Evolutionary conservation across 345 rosid species (phyloP), one percentile per base, ranked within the genome.

Genomic region (Citrus trifoliata): DNA sequence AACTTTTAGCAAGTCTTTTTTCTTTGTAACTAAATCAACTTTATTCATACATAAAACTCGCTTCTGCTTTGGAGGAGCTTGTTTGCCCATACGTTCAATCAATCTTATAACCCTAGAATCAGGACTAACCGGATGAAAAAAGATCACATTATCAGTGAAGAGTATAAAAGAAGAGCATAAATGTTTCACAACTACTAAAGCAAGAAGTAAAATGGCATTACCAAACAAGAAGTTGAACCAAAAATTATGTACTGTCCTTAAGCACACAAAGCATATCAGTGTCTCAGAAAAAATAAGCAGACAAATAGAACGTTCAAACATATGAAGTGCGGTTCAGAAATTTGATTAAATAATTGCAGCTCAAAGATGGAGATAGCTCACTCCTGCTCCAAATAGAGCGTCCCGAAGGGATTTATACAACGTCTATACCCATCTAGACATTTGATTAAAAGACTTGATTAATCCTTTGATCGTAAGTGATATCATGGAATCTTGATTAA

Each of bases 31-130:
- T 59, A 95, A 82, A 85, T 92, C 98, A 80, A 92, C 87, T 85
- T 95, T 94, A 78, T 96, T 96, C 94, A 96, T 89, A 84, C 99
- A 96, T 80, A 96, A 85, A 46, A 96, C 78, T 70, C 97, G 88
- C 80, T 88, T 89, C 74, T 96, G 99, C 74, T 85, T 90, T 6
- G 91, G 80, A 78, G 90, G 86, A 80, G 77, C 80, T 82, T 89
- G 89, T 70, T 84, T 84, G 5, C 98, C 99, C 93, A 94, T 82
- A 42, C 72, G 86, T 80, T 87, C 84, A 80, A 96, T 90, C 86
- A 96, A 83, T 78, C 78, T 90, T 78, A 84, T 65, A 64, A 96
- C 99, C 85, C 99, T 91, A 59, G 86, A 76, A 86, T 96, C 97
- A 56, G 97, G 97, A 86, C 98, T 95, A 77, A 2, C 64, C 3